phyloP scores from a whole-genome alignment of 1,284 basidiomycete species.

The Ceraceosorus guamensis region DNA sequence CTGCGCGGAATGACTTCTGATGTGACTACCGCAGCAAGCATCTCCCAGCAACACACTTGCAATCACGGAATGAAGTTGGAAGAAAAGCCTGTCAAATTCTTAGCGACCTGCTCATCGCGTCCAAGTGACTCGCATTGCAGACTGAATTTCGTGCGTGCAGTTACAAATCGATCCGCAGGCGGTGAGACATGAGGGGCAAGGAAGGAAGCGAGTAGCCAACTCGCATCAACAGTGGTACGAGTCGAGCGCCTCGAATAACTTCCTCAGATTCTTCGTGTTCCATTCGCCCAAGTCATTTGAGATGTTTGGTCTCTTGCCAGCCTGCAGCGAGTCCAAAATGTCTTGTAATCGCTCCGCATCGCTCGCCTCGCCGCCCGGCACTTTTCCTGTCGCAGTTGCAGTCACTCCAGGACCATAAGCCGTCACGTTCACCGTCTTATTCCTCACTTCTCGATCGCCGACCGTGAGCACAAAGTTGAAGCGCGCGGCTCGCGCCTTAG shows the following conservation, averaged over 20 bases:
- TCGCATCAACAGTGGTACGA: constrained; percentile 15
- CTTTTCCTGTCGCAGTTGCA: background rate
- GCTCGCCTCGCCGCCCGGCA: constrained; percentile 4
- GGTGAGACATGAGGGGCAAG: too few relatives aligned
- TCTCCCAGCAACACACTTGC: too few relatives aligned
- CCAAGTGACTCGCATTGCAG: too few relatives aligned
- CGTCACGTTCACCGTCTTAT: constrained; percentile 25
- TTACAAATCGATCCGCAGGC: too few relatives aligned
- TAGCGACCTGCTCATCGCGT: too few relatives aligned
- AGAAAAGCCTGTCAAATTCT: too few relatives aligned
- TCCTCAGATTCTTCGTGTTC: constrained; percentile 15
- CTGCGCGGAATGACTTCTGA: too few relatives aligned
- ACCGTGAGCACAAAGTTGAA: constrained; percentile 43
- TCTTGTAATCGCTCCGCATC: too few relatives aligned
- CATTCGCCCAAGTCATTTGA: constrained; percentile 20
- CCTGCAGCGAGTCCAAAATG: background rate
- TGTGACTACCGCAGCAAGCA: too few relatives aligned
- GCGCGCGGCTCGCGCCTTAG: constrained; percentile 29
- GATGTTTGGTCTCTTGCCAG: constrained; percentile 2
- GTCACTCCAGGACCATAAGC: background rate
- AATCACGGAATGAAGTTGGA: too few relatives aligned
- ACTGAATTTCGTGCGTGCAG: too few relatives aligned
- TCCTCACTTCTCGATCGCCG: constrained; percentile 33
- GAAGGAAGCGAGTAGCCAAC: too few relatives aligned
- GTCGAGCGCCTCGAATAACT: constrained; percentile 22